phyloP scores from a whole-genome alignment of 192 early-diverging fungal species.

The Rhizoclosmatium globosum region DNA sequence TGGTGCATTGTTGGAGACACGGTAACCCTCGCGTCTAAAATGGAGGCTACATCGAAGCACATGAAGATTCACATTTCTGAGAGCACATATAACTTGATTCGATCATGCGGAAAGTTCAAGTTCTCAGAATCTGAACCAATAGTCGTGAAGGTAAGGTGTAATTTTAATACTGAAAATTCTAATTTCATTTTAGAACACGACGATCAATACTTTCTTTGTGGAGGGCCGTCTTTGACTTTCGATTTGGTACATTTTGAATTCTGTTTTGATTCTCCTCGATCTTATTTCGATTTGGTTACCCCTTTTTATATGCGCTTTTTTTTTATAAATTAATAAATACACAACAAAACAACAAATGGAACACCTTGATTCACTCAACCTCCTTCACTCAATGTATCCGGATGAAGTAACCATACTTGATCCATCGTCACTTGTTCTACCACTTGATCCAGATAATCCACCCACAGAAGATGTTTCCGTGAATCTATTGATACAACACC shows the following conservation, averaged over 20 bases:
- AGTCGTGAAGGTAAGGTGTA: constrained; percentile 5
- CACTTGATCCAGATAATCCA: no score
- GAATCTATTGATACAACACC: no score
- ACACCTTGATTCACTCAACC: no score
- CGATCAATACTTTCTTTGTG: constrained; percentile 25
- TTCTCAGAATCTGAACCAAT: constrained; percentile 13
- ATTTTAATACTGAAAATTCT: not conserved
- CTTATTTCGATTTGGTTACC: no score
- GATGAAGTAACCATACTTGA: no score
- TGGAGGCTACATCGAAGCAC: constrained; percentile 54
- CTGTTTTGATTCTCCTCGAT: not conserved
- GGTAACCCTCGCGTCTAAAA: constrained; percentile 54
- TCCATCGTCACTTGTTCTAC: no score
- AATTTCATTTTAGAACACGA: not conserved
- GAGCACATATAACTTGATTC: constrained; percentile 40
- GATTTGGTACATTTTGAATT: not conserved
- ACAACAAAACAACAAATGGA: no score
- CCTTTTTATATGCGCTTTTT: no score
- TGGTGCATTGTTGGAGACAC: constrained; percentile 60
- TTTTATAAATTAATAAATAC: no score
- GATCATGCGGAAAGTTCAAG: not conserved
- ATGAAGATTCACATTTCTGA: constrained; percentile 53
- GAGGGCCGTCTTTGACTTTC: constrained; percentile 9
- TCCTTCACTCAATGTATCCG: no score
- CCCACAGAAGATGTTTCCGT: no score